Percentiles rank a stretch among this genome's conserved stretches.
These are phyloP conservation scores for Entophlyctis luteolus DNA, from an alignment of 192 early-diverging fungal genomes.

Conservation along the genomic window DNA sequence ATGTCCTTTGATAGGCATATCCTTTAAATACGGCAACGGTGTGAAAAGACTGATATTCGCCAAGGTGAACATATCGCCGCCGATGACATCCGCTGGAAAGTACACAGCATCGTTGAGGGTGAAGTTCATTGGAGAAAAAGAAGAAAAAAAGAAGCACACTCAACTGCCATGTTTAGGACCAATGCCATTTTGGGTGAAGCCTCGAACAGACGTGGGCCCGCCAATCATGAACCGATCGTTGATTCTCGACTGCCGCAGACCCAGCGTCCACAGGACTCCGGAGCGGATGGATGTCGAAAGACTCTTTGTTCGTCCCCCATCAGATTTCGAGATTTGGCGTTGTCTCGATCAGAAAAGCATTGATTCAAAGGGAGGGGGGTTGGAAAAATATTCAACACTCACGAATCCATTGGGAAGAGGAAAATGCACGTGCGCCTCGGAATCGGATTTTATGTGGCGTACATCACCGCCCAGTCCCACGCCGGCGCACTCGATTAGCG, in stretches of 20 bases:
- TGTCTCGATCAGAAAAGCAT: too few species aligned
- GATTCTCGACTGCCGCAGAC: conserved; percentile 49
- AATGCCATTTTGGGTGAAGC: conserved; percentile 82
- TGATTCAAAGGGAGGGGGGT: too few species aligned
- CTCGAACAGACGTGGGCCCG: conserved; percentile 79
- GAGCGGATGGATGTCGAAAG: conserved; percentile 46
- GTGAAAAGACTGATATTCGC: conserved; percentile 75
- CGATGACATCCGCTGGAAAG: conserved; percentile 66
- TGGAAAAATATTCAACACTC: too few species aligned
- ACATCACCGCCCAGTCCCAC: conserved; percentile 85
- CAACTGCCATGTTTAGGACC: conserved; percentile 77
- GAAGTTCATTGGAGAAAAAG: neutral
- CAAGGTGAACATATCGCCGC: conserved; percentile 82
- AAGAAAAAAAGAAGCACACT: conserved; percentile 1
- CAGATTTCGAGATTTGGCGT: too few species aligned
- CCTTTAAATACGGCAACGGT: conserved; percentile 68
- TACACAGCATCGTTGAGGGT: neutral
- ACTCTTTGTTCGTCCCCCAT: conserved; percentile 10
- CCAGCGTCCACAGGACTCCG: conserved; percentile 66
- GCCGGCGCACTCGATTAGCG: conserved; percentile 46
- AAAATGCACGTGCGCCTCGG: conserved; percentile 61
- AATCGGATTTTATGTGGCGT: conserved; percentile 65
- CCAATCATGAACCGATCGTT: conserved; percentile 87
- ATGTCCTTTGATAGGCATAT: conserved; percentile 71
- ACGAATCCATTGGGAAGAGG: conserved; percentile 63